Evolutionary conservation across 176 grass and related monocot genomes (phyloP), one percentile per base, ranked within the genome.

Genomic region (Tillandsia fasciculata): DNA sequence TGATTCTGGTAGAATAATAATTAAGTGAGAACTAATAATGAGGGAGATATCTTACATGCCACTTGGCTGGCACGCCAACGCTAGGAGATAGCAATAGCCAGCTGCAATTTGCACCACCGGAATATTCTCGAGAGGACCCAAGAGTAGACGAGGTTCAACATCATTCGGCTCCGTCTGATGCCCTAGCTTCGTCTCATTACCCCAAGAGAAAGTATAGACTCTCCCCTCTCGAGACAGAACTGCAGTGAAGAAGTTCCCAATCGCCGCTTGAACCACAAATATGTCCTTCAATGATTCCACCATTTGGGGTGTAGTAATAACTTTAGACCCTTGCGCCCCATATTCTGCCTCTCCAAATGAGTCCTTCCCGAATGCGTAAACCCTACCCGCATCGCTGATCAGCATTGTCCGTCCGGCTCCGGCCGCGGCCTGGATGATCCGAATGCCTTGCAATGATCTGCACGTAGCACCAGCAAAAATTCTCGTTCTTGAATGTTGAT

Each of bases 281-380:
- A 91, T 77, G 69, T 79, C 77, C 73, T 81, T 96, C 70, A 96
- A 75, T 24, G 91, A 91, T 79, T 88, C 84, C 20, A 88, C 77
- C 49, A 91, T 52, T 56, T 96, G 91, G 67, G 91, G 87, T 42
- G 68, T 83, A 66, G 85, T 82, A 17, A 96, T 82, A 52, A 76
- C 64, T 63, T 72, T 82, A 50, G 87, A 91, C 11, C 87, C 91
- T 69, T 83, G 87, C 2, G 28, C 63, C 2, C 82, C 87, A 24
- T 88, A 91, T 81, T 96, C 87, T 33, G 86, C 72, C 74, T 96
- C 87, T 63, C 91, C 87, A 53, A 96, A 96, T 2, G 87, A 91
- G 72, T 96, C 91, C 65, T 96, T 96, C 51, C 87, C 91, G 70
- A 91, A 96, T 50, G 87, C 82, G 68, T 86, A 96, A n/a, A 96